Conservation (phyloP, 805 yeast species). For the Saccharomycopsis sp. region DNA sequence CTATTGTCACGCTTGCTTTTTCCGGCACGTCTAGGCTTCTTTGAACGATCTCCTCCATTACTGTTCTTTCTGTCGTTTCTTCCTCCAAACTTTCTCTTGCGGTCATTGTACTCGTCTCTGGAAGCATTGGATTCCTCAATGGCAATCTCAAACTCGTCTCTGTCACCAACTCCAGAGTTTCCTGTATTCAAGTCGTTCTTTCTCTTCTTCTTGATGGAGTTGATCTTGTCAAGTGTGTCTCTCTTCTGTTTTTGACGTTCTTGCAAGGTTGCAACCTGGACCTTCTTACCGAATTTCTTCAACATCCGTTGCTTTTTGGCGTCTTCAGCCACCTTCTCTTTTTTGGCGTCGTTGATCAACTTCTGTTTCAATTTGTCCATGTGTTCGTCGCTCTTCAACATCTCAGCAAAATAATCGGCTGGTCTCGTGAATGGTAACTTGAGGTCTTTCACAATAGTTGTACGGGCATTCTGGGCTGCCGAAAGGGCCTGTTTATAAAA, state of each 20-base stretch:
- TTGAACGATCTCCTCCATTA: slow-evolving; percentile 5
- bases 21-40: slow-evolving; percentile 20
- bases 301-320: slow-evolving; percentile 91
- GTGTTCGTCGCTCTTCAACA: slow-evolving; percentile 96
- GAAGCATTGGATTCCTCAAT: slow-evolving; percentile 82
- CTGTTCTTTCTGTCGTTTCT: not conserved
- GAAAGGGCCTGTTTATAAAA: slow-evolving; percentile 91
- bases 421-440: slow-evolving; percentile 91
- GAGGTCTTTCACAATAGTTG: slow-evolving; percentile 49
- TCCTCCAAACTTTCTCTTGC: slow-evolving; percentile 9
- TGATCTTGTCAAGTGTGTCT: slow-evolving; percentile 84
- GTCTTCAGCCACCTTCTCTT: slow-evolving; percentile 56
- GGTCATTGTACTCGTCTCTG: slow-evolving; percentile 33
- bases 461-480: slow-evolving; percentile 71
- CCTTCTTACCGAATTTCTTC: slow-evolving; percentile 97
- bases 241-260: slow-evolving; percentile 90
- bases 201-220: slow-evolving; percentile 85
- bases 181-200: slow-evolving; percentile 33
- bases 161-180: slow-evolving; percentile 20
- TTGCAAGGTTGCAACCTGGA: slow-evolving; percentile 87
- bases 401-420: slow-evolving; percentile 93
- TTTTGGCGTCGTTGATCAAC: slow-evolving; percentile 61
- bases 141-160: slow-evolving; percentile 73
- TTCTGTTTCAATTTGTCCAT: slow-evolving; percentile 89
- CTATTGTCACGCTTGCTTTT: slow-evolving; percentile 18